Conservation (phyloP, 2,329 filamentous ascomycete genomes). For the Ampelomyces quisqualis region DNA sequence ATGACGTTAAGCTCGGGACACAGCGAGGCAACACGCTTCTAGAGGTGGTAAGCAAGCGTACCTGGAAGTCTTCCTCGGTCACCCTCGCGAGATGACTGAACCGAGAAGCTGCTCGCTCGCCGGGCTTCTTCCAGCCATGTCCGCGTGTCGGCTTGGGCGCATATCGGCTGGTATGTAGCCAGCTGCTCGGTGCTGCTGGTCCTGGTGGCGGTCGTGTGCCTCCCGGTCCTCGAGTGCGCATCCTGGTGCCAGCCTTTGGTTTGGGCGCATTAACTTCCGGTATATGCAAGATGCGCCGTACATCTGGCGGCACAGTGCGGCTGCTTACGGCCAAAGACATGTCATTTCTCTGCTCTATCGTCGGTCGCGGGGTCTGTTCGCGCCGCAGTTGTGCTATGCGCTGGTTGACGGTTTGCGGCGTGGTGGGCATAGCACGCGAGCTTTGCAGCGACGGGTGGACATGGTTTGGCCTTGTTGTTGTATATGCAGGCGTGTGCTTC, state of each 20-base stretch:
- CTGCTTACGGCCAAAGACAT: conserved; percentile 47
- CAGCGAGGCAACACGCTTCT: not conserved
- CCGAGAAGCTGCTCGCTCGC: conserved; percentile 10
- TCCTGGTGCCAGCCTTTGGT: conserved; percentile 45
- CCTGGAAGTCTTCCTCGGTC: conserved; percentile 31
- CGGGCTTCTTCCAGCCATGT: conserved; percentile 8
- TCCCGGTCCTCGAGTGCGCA: conserved; percentile 18
- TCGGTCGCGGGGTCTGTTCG: conserved; percentile 44
- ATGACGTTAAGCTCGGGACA: conserved; percentile 13
- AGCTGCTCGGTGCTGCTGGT: conserved; percentile 51
- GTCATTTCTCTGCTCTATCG: conserved; percentile 42
- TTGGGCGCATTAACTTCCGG: conserved; percentile 49
- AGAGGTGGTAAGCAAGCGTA: conserved; percentile 10
- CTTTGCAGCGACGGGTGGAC: conserved; percentile 42
- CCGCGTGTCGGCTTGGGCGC: conserved; percentile 21
- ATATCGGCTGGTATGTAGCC: conserved; percentile 42
- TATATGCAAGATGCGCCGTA: conserved; percentile 49
- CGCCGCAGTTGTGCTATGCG: conserved; percentile 50
- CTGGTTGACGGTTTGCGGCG: conserved; percentile 48
- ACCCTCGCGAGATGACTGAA: conserved; percentile 29
- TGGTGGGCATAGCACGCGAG: conserved; percentile 26
- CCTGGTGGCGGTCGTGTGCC: conserved; percentile 43
- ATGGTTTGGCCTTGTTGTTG: conserved; percentile 45
- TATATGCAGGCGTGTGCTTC: conserved; percentile 48
- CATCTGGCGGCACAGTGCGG: conserved; percentile 48